Percentiles rank a stretch among this genome's conserved stretches.
phyloP scores from a whole-genome alignment of 2,329 filamentous ascomycete genomes.

The Helicocarpus griseus region DNA sequence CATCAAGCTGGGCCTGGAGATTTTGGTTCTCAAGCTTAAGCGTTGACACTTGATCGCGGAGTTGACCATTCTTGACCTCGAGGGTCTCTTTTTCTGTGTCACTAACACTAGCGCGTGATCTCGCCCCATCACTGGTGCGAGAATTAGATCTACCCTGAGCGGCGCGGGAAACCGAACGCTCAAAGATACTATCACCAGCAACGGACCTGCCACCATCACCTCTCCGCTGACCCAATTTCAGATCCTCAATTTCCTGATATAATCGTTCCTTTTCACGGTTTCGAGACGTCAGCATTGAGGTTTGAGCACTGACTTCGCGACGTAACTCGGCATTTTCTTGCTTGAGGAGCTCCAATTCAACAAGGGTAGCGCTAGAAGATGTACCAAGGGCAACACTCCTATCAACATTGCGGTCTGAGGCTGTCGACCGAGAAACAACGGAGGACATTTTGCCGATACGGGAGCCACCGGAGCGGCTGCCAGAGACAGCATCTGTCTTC shows the following conservation, averaged over 20 bases:
- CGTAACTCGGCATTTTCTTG: slow-evolving; percentile 89
- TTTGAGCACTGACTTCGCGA: slow-evolving; percentile 87
- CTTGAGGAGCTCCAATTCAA: slow-evolving; percentile 74
- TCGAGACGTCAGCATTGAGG: slow-evolving; percentile 91
- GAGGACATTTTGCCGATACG: slow-evolving; percentile 28
- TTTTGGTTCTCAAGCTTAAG: slow-evolving; percentile 85
- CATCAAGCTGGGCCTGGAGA: slow-evolving; percentile 70
- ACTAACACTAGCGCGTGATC: slow-evolving; percentile 53
- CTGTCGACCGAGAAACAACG: slow-evolving; percentile 28
- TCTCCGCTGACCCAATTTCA: slow-evolving; percentile 78
- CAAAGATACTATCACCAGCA: slow-evolving; percentile 79
- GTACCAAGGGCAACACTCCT: slow-evolving; percentile 42
- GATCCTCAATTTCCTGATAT: slow-evolving; percentile 93
- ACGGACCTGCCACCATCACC: slow-evolving; percentile 50
- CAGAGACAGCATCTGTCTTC: slow-evolving; percentile 18
- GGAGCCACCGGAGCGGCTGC: slow-evolving; percentile 20
- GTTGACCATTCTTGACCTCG: slow-evolving; percentile 70
- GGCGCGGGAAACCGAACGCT: slow-evolving; percentile 83
- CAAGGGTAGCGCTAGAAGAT: slow-evolving; percentile 57
- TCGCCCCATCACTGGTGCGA: slow-evolving; percentile 58
- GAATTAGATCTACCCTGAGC: slow-evolving; percentile 67
- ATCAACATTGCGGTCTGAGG: slow-evolving; percentile 26
- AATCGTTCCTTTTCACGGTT: slow-evolving; percentile 91
- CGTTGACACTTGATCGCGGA: slow-evolving; percentile 78
- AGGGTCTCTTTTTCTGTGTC: slow-evolving; percentile 78